phyloP scores from a whole-genome alignment of 2,329 filamentous ascomycete species.

The Fusarium phyllophilum region DNA sequence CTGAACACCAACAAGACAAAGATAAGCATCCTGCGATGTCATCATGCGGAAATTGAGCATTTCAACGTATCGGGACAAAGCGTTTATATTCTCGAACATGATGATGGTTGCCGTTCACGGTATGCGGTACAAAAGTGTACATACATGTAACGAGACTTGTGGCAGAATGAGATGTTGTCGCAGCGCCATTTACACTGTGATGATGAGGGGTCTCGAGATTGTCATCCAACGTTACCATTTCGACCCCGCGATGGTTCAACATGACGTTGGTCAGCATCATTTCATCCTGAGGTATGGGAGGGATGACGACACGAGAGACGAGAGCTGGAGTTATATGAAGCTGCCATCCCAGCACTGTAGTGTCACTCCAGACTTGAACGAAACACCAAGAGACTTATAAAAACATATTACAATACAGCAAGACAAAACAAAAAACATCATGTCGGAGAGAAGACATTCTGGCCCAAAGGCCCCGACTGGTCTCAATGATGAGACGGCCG shows the following conservation, averaged over 20 bases:
- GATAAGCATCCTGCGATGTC: conserved; percentile 3
- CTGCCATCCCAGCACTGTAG: not conserved
- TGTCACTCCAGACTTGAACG: not conserved
- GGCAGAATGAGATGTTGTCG: not conserved
- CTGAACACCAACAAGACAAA: not conserved
- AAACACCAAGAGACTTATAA: not conserved
- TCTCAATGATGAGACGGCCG: conserved; percentile 46
- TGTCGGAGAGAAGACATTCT: conserved; percentile 27
- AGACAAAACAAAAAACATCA: not conserved
- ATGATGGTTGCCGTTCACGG: not conserved
- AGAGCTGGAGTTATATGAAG: conserved; percentile 34
- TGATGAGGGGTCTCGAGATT: conserved; percentile 34
- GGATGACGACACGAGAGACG: conserved; percentile 32
- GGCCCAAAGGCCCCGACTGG: conserved; percentile 33
- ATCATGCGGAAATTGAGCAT: not conserved
- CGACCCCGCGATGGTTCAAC: conserved; percentile 19
- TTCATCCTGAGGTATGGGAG: conserved; percentile 4
- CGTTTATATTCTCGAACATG: not conserved
- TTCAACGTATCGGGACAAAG: conserved; percentile 4
- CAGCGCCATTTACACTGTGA: conserved; percentile 38
- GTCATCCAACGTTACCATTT: conserved; percentile 29
- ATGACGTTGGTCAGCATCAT: conserved; percentile 45
- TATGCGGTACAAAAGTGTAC: not conserved
- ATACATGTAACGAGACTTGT: not conserved
- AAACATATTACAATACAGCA: not conserved